Evolutionary conservation across 2,329 filamentous ascomycete genomes (phyloP).

Genomic region (Ceratocystis huliohia): DNA sequence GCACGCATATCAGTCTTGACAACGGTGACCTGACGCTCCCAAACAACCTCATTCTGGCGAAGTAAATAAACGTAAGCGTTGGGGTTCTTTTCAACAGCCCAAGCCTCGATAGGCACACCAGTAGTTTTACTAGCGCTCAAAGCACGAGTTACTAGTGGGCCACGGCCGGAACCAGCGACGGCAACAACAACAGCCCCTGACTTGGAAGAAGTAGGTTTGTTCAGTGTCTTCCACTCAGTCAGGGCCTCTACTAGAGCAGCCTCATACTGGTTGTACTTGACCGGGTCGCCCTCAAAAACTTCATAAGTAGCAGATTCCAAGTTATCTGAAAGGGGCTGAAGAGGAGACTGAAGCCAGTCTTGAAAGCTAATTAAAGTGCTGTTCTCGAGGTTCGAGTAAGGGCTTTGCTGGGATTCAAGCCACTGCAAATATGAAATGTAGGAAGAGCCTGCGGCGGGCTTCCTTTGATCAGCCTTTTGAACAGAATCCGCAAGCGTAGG

Average conservation of each 20-base stretch:
- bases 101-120: conserved; percentile 68
- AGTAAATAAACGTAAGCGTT: conserved; percentile 92
- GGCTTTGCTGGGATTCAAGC: conserved; percentile 68
- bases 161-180: conserved; percentile 85
- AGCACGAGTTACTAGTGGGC: conserved; percentile 78
- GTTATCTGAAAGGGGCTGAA: conserved; percentile 92
- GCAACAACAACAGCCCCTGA: conserved; percentile 68
- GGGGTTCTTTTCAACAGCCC: conserved; percentile 95
- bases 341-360: conserved; percentile 87
- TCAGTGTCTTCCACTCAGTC: conserved; percentile 59
- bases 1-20: conserved; percentile 95
- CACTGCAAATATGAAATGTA: conserved; percentile 73
- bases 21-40: conserved; percentile 68
- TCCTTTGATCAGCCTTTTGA: conserved; percentile 26
- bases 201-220: conserved; percentile 60
- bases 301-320: conserved; percentile 96
- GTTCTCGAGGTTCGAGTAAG: conserved; percentile 40
- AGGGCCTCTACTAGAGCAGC: conserved; percentile 69
- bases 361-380: conserved; percentile 52
- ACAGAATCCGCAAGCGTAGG: conserved; percentile 61
- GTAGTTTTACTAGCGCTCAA: conserved; percentile 66
- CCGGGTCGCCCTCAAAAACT: conserved; percentile 93
- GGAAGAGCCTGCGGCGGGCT: conserved; percentile 25
- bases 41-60: conserved; percentile 69
- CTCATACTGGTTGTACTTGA: conserved; percentile 97